Evolutionary conservation across 352 stramenopile species (phyloP).

Genomic region (Phytophthora boehmeriae): DNA sequence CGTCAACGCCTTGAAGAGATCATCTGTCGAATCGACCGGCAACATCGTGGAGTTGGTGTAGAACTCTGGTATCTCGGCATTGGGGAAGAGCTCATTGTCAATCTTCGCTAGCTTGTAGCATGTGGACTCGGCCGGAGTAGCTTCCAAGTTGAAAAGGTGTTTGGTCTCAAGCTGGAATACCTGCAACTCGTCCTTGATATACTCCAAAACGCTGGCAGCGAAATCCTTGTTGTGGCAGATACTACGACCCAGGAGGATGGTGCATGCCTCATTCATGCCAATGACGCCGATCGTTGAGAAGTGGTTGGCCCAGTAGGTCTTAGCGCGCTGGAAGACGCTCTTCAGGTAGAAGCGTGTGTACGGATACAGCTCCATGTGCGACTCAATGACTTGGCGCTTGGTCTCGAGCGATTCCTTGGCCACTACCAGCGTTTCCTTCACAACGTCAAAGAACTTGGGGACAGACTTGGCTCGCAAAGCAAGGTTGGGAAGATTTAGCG

Average conservation of each 20-base stretch:
- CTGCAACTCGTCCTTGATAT: conserved; percentile 37
- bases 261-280: conserved; percentile 37
- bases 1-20: conserved; percentile 31
- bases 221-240: conserved; percentile 43
- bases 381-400: conserved; percentile 33
- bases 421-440: conserved; percentile 31
- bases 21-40: conserved; percentile 33
- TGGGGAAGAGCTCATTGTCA: conserved; percentile 30
- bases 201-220: conserved; percentile 29
- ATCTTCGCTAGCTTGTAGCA: conserved; percentile 40
- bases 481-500: conserved; percentile 35
- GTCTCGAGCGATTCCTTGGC: conserved; percentile 37
- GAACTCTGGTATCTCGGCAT: conserved; percentile 27
- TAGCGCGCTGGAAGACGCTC: conserved; percentile 31
- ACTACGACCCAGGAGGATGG: conserved; percentile 27
- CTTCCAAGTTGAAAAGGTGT: conserved; percentile 38
- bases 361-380: conserved; percentile 39
- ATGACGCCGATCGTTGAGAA: conserved; percentile 41
- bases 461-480: conserved; percentile 28
- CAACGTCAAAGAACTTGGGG: conserved; percentile 30
- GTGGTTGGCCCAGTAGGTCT: conserved; percentile 40
- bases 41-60: conserved; percentile 44
- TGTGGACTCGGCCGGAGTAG: conserved; percentile 37
- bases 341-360: conserved; percentile 39
- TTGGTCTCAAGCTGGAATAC: conserved; percentile 38